phyloP scores from a whole-genome alignment of 192 early-diverging fungal genomes.

The Podila epigama region DNA sequence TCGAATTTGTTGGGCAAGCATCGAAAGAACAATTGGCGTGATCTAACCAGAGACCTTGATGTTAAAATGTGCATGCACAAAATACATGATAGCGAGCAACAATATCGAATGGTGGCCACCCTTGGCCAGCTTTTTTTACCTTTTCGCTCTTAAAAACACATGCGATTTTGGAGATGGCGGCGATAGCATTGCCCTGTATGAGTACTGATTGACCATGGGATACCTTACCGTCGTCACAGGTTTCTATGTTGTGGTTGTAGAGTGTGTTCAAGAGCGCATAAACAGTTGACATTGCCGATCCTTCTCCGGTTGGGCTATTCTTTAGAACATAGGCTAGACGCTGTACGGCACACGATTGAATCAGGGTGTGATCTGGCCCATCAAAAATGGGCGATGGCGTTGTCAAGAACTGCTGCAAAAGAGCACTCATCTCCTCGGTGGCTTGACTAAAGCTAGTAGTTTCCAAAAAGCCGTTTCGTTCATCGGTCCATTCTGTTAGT shows the following conservation, averaged over 20 bases:
- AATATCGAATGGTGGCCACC: background rate
- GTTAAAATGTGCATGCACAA: no score
- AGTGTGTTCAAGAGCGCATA: conserved; percentile 23
- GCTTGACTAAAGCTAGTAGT: conserved; percentile 29
- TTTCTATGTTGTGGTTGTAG: conserved; percentile 16
- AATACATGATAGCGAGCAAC: background rate
- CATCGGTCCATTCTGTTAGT: background rate
- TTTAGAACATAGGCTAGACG: conserved; percentile 59
- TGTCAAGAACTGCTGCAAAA: conserved; percentile 57
- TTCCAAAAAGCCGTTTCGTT: background rate
- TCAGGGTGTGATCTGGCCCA: conserved; percentile 23
- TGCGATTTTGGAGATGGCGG: conserved; percentile 58
- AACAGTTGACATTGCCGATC: conserved; percentile 16
- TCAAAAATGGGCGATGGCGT: conserved; percentile 64
- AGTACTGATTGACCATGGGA: conserved; percentile 9
- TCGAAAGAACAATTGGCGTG: conserved; percentile 66
- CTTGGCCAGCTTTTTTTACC: conserved; percentile 34
- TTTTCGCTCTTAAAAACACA: conserved; percentile 59
- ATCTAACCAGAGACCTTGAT: no score
- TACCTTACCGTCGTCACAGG: conserved; percentile 8
- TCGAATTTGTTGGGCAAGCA: conserved; percentile 68
- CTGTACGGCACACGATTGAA: conserved; percentile 54
- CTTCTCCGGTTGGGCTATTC: conserved; percentile 25
- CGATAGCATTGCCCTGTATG: conserved; percentile 57
- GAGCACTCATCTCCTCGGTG: conserved; percentile 45